Base-by-base conservation (phyloP, 352 stramenopile species). In the Plasmopara halstedii region DNA sequence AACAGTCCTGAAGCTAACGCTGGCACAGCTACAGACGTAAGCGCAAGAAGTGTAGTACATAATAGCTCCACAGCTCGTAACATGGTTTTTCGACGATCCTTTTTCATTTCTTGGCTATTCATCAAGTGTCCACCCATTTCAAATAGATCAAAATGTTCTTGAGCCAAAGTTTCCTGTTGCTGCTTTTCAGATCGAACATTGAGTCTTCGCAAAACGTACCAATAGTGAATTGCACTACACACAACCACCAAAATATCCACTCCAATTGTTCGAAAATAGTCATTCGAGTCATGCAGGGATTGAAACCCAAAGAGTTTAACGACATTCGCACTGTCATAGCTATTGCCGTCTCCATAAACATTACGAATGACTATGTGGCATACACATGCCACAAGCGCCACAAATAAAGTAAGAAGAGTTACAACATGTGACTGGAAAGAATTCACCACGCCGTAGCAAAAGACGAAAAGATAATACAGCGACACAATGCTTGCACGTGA, bases 381-480 rank as follows among this genome's bases (percentile, higher is more conserved):
- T 4, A 72, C 29, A 43, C 70, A 70, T 4, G 66, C 68, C 8
- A 66, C 17, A 3, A 75, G 17, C 4, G 81, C 65, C 14, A 90
- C 58, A 4, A 56, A 34, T 10, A 88, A 49, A 29, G 66, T 83
- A 14, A 70, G 23, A 1, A 73, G 38, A n/a, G 73, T 67, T 3
- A 85, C 32, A 14, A 32, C 23, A 3, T 51, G 55, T 9, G 76
- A 88, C 47, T 80, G 58, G 49, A 93, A 85, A 20, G 76, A 84
- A 19, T 67, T 55, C 36, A 88, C 41, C 20, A 78, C 61, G 10
- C 78, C 76, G 25, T 64, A 77, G 46, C 68, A 87, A 36, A 86
- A 78, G 6, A 78, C 59, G 21, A 86, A 52, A 48, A 87, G 67
- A 62, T 89, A 89, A 50, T 70, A 59, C 13, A 79, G 58, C 22